Conservation (phyloP, 306 rosid species). For the Prosopis cineraria region DNA sequence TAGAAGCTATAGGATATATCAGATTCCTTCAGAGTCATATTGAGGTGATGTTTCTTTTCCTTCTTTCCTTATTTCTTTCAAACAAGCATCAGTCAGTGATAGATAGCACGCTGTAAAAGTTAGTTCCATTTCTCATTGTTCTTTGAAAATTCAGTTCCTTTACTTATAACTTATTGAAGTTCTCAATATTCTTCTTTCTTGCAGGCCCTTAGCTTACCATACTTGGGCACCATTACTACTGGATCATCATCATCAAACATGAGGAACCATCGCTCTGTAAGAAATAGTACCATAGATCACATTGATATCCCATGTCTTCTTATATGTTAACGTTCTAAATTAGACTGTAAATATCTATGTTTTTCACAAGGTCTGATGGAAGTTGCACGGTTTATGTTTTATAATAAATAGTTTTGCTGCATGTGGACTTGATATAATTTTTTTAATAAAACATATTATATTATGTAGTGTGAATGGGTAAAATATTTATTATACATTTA, state of each 20-base stretch:
- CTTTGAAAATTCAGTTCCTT: background rate
- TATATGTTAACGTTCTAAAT: background rate
- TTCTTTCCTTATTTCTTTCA: constrained; percentile 24
- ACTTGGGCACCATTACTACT: constrained; percentile 61
- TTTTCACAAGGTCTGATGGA: too few species aligned
- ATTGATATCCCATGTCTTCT: background rate
- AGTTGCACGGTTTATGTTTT: background rate
- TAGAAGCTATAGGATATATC: constrained; percentile 98
- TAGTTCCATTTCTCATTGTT: constrained; percentile 40
- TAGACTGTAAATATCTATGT: too few species aligned
- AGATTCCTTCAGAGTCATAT: constrained; percentile 99
- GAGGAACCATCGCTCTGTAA: constrained; percentile 63
- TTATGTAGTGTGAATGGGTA: too few species aligned
- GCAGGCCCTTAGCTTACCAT: constrained; percentile 85
- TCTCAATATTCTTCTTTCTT: constrained; percentile 31
- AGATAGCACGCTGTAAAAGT: constrained; percentile 38
- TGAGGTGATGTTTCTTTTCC: constrained; percentile 71
- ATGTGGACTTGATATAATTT: too few species aligned
- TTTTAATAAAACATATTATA: too few species aligned
- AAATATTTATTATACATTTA: too few species aligned
- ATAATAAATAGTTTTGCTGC: too few species aligned
- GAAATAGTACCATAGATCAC: constrained; percentile 36
- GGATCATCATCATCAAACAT: constrained; percentile 60
- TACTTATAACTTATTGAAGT: constrained; percentile 25
- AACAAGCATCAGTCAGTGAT: constrained; percentile 48